A percentile compares a stretch with the other conserved stretches of the same genome.
Conservation (phyloP, 2,329 filamentous ascomycete genomes). For the Pseudodiploospora longispora region DNA sequence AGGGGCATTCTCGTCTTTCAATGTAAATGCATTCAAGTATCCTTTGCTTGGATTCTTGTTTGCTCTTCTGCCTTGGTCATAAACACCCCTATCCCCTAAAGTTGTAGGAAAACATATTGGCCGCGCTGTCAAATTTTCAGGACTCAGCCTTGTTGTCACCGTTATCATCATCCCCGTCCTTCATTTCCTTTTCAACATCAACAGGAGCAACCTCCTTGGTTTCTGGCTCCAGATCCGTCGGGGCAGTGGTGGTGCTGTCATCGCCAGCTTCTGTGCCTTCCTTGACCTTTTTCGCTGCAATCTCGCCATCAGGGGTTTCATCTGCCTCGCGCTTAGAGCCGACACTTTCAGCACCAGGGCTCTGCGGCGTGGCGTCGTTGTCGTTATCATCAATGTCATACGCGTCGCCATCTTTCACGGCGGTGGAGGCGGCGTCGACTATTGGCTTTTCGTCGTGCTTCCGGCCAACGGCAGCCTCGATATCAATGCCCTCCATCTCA, state of each 20-base stretch:
- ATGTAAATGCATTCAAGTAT: too few relatives aligned
- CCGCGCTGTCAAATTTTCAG: too few relatives aligned
- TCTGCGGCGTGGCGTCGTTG: constrained; percentile 16
- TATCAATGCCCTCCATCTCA: constrained; percentile 48
- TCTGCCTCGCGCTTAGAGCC: constrained; percentile 51
- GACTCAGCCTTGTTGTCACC: neutral
- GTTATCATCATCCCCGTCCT: neutral
- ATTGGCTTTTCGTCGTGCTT: constrained; percentile 28
- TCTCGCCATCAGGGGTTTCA: constrained; percentile 33
- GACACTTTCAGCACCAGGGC: constrained; percentile 22
- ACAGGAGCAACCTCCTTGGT: neutral
- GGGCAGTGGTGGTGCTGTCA: constrained; percentile 3
- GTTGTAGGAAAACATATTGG: too few relatives aligned
- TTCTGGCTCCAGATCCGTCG: constrained; percentile 12
- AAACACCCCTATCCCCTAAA: too few relatives aligned
- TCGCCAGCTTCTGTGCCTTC: constrained; percentile 24
- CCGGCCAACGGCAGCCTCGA: constrained; percentile 54
- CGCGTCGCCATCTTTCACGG: constrained; percentile 2
- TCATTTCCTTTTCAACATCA: neutral
- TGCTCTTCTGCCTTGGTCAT: too few relatives aligned
- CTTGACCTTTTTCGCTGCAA: constrained; percentile 41
- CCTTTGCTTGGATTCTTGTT: too few relatives aligned
- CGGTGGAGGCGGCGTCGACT: constrained; percentile 14
- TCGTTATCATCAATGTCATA: constrained; percentile 11
- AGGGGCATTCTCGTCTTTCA: too few relatives aligned